Base-by-base conservation (phyloP, 1,284 basidiomycete genomes). In the Mycosarcoma mackinlayi region DNA sequence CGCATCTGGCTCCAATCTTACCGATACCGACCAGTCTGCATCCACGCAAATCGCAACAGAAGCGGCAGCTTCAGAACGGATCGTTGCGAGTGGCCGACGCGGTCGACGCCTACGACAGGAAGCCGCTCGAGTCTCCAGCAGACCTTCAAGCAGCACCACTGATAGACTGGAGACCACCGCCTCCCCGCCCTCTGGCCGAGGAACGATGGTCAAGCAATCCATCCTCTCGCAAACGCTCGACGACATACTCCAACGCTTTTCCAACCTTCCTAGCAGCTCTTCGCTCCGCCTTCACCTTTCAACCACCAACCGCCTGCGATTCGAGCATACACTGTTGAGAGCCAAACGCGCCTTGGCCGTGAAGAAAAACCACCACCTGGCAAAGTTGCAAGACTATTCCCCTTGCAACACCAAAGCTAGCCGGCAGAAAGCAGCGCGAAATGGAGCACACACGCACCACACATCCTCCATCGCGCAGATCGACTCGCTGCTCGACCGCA, bases 271-370 rank as follows among this genome's bases (percentile, higher is more conserved):
- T 6, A 2, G 9, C 19, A 5, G 18, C n/a, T 8, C 19, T n/a
- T 16, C 39, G 0, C 18, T 9, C 18, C 31, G 23, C 14, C 23
- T 64, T 2, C 61, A 64, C 38, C 35, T 33, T 4, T 48, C 33
- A 10, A 57, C 61, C 6, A 64, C 55, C 39, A 58, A 64, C 40
- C 33, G 54, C 1, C 41, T 49, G 0, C 42, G 55, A 1, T 58
- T 58, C 30, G 61, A 64, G 30, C 54, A 53, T 37, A 54, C 61
- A 6, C 39, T 64, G 8, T 37, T 48, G 6, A 35, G 45, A 13
- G 55, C 46, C 18, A 42, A 53, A 24, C 44, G 50, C 35, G 6
- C 19, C 2, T 28, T 64, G 23, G 24, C 25, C 10, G 14, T 10
- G 0, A 53, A 58, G 10, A 44, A 37, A 25, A 19, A 30, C 2